Percentiles rank a stretch among this genome's conserved stretches.
Evolutionary conservation across 2,329 filamentous ascomycete genomes (phyloP).

Genomic region (Harringtonia lauricola): DNA sequence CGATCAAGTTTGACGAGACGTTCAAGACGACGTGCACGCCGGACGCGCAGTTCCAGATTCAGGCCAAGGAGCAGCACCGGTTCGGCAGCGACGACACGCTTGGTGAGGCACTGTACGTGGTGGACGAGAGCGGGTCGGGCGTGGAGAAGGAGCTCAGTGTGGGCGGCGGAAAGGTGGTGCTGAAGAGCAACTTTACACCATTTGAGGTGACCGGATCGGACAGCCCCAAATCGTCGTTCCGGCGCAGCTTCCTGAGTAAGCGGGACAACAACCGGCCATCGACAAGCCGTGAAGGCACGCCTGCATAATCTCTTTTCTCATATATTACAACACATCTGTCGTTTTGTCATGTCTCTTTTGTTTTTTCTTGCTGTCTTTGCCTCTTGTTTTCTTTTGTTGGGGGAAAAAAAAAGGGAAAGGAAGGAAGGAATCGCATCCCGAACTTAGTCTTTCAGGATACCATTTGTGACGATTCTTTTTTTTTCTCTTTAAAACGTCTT

Average conservation of each 20-base stretch:
- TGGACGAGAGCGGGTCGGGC: constrained; percentile 65
- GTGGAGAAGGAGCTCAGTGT: constrained; percentile 64
- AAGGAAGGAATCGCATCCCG: background rate
- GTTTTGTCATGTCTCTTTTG: background rate
- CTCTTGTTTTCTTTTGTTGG: background rate
- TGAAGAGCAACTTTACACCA: constrained; percentile 62
- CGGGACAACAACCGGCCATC: constrained; percentile 29
- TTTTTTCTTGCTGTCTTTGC: too few relatives aligned
- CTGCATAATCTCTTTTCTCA: too few relatives aligned
- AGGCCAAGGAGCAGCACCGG: constrained; percentile 74
- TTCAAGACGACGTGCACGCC: constrained; percentile 70
- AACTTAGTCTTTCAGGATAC: background rate
- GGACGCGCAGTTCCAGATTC: constrained; percentile 76
- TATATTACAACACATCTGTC: background rate
- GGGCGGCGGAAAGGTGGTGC: constrained; percentile 58
- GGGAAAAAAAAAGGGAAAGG: too few relatives aligned
- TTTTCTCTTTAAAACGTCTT: background rate
- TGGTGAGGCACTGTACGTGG: constrained; percentile 78
- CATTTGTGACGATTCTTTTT: constrained; percentile 2
- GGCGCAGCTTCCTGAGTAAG: constrained; percentile 46
- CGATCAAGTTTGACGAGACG: constrained; percentile 62
- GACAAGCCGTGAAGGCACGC: constrained; percentile 33
- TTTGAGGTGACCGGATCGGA: constrained; percentile 24
- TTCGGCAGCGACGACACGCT: constrained; percentile 77
- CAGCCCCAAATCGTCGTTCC: constrained; percentile 34